phyloP scores from a whole-genome alignment of 1,284 basidiomycete genomes.

The Paramarasmius palmivorus region DNA sequence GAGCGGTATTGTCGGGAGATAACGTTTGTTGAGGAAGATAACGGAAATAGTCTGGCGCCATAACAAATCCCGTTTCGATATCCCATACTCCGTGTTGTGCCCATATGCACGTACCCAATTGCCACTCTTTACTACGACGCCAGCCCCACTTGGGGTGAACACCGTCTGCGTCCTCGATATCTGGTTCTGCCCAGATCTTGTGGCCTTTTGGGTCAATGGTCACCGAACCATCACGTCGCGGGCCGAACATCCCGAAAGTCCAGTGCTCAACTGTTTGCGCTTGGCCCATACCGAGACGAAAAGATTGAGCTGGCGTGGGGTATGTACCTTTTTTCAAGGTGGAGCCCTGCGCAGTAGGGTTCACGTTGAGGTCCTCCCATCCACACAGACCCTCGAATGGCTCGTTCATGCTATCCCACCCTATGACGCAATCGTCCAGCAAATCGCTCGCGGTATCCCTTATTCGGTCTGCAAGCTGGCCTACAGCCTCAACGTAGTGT shows the following conservation, averaged over 20 bases:
- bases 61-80: constrained; percentile 61
- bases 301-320: constrained; percentile 84
- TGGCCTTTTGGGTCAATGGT: constrained; percentile 83
- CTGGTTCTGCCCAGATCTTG: constrained; percentile 70
- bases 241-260: constrained; percentile 81
- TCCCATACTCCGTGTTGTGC: constrained; percentile 96
- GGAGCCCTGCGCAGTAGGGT: constrained; percentile 67
- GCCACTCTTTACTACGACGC: constrained; percentile 77
- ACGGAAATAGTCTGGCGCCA: constrained; percentile 82
- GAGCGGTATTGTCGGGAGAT: constrained; percentile 19
- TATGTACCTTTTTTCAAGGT: constrained; percentile 84
- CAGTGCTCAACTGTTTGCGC: constrained; percentile 86
- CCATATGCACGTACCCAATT: constrained; percentile 88
- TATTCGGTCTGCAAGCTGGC: constrained; percentile 76
- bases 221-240: constrained; percentile 70
- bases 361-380: constrained; percentile 68
- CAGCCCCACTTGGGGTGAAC: constrained; percentile 77
- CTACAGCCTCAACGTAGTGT: constrained; percentile 83
- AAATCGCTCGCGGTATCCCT: constrained; percentile 66
- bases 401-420: constrained; percentile 97
- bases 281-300: constrained; percentile 88
- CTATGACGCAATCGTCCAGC: constrained; percentile 86
- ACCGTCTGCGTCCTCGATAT: constrained; percentile 38
- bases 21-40: constrained; percentile 31
- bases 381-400: constrained; percentile 89